Evolutionary conservation across 2,329 filamentous ascomycete genomes (phyloP), one percentile per base, ranked within the genome.

Genomic region (Pseudopithomyces chartarum): DNA sequence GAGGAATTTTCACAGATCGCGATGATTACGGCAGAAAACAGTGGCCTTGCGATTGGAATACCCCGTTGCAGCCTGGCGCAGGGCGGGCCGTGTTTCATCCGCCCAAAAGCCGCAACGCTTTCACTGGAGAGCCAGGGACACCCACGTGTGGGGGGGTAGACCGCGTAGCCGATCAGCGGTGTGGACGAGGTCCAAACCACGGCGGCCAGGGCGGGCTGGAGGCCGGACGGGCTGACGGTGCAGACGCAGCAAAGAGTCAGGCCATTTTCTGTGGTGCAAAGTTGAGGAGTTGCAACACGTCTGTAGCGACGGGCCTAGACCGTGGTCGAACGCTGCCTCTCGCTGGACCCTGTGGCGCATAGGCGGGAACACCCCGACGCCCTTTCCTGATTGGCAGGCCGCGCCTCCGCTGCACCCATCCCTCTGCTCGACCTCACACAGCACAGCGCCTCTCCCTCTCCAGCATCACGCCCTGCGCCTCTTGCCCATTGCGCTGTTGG

Each of bases 41-140:
- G 17, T 23, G 8, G 44, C 15, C 17, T 5, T 29, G 26, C 26
- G 26, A 29, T 29, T 29, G 6, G 15, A 44, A 7, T 2, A 29
- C 33, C 58, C 50, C 29, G 36, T 54, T 61, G 19, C 42, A 47
- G 56, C 32, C 42, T 39, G 40, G 23, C 56, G 56, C 59, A 61
- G 55, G 36, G 52, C 55, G 40, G 58, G 43, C 46, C 44, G 43
- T 39, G 59, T 55, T 61, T 59, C 55, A 58, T 48, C 48, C 36
- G 42, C 36, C 32, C 42, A 33, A 46, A 49, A 19, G 39, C 45
- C 40, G 20, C 53, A 40, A 23, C 36, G n/a, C 13, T 22, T n/a
- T 34, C 50, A 20, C 15, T 22, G 45, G 23, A 26, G 32, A 52
- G 55, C 20, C 19, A 44, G 43, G 33, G 38, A 48, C n/a, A 39